Percentiles rank a stretch among this genome's conserved stretches.
Conservation (phyloP, 306 rosid species). For the Corylus avellana region DNA sequence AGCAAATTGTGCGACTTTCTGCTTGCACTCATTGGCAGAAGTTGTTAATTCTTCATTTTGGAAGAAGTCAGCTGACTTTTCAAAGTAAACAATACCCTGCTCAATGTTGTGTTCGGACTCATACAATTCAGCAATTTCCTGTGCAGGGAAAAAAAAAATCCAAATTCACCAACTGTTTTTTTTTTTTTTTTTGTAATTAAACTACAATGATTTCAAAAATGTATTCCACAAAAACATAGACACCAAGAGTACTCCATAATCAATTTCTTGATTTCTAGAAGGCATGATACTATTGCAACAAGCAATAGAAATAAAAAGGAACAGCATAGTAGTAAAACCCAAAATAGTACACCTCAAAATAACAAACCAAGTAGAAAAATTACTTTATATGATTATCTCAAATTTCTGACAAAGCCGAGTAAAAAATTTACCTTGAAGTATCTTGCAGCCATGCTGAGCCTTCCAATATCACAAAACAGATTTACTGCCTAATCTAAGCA, state of each 20-base stretch:
- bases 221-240: background rate
- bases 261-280: conserved; percentile 16
- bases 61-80: conserved; percentile 87
- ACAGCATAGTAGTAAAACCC: background rate
- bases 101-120: conserved; percentile 88
- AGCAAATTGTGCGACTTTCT: conserved; percentile 90
- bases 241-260: background rate
- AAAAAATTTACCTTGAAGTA: conserved; percentile 65
- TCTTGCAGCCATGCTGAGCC: conserved; percentile 97
- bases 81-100: conserved; percentile 72
- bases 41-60: conserved; percentile 87
- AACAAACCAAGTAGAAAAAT: background rate
- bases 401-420: conserved; percentile 6
- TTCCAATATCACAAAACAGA: conserved; percentile 92
- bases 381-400: conserved; percentile 8
- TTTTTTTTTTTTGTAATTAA: background rate
- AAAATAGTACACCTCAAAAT: background rate
- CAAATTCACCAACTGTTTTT: conserved; percentile 25
- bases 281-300: background rate
- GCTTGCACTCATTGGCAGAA: conserved; percentile 93
- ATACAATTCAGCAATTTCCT: conserved; percentile 93
- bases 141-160: conserved; percentile 17
- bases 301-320: background rate
- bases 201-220: conserved; percentile 1
- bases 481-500: conserved; percentile 55